Evolutionary conservation across 1,139 yeast species (phyloP).

Genomic region (Debaryomyces singareniensis): DNA sequence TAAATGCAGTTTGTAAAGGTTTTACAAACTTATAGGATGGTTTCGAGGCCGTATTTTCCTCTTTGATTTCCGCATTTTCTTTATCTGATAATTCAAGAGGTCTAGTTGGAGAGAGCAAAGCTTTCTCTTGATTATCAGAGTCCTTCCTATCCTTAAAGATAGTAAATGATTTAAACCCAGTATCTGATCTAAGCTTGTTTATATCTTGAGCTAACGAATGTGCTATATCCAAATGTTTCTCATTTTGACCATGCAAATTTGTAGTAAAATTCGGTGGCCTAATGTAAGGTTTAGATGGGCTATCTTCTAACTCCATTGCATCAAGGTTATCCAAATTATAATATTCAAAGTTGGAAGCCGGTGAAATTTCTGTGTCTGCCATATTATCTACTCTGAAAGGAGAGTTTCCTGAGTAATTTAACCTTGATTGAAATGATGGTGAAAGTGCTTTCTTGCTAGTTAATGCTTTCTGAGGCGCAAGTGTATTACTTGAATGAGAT

Average conservation of each 20-base stretch:
- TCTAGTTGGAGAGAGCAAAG: too few species aligned
- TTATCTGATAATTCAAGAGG: too few species aligned
- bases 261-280: neutral
- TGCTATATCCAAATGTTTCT: neutral
- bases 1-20: slow-evolving; percentile 81
- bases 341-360: slow-evolving; percentile 18
- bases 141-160: too few species aligned
- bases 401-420: neutral
- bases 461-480: neutral
- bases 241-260: neutral
- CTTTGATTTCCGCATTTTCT: too few species aligned
- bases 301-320: slow-evolving; percentile 17
- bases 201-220: too few species aligned
- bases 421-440: neutral
- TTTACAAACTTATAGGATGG: slow-evolving; percentile 64
- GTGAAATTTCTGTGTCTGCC: neutral
- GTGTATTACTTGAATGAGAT: neutral
- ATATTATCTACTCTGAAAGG: neutral
- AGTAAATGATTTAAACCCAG: too few species aligned
- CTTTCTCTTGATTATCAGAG: too few species aligned
- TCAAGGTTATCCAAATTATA: slow-evolving; percentile 23
- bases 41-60: too few species aligned
- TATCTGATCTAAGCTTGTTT: too few species aligned
- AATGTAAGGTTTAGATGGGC: slow-evolving; percentile 7
- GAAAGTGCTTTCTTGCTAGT: neutral